Conservation (phyloP, 2,329 filamentous ascomycete species). For the Phyllosticta ampelicida region DNA sequence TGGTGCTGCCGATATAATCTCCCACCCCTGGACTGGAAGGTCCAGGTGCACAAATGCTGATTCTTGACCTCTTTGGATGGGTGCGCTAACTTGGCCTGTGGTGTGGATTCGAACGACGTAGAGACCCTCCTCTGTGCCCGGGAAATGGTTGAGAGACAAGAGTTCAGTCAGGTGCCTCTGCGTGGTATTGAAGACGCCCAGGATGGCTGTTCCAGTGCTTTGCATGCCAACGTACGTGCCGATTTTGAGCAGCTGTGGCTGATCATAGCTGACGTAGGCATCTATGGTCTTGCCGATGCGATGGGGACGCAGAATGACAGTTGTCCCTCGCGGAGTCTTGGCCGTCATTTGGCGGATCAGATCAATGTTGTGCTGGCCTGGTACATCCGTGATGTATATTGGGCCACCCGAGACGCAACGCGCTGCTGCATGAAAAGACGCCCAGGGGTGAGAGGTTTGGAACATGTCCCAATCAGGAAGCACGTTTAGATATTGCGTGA, state of each 20-base stretch:
- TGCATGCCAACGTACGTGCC: slow-evolving; percentile 63
- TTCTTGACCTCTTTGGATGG: slow-evolving; percentile 35
- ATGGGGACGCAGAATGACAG: slow-evolving; percentile 71
- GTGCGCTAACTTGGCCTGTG: slow-evolving; percentile 50
- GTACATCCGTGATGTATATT: slow-evolving; percentile 86
- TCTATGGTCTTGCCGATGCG: slow-evolving; percentile 61
- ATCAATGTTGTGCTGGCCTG: slow-evolving; percentile 65
- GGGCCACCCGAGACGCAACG: slow-evolving; percentile 84
- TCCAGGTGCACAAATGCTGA: slow-evolving; percentile 48
- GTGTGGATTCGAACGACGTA: slow-evolving; percentile 69
- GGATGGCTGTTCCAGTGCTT: slow-evolving; percentile 59
- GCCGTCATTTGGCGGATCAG: slow-evolving; percentile 77
- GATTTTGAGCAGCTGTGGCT: slow-evolving; percentile 63
- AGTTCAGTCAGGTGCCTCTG: slow-evolving; percentile 54
- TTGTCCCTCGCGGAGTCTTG: slow-evolving; percentile 53
- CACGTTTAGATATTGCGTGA: slow-evolving; percentile 76
- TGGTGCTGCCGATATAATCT: slow-evolving; percentile 69
- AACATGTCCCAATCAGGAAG: slow-evolving; percentile 80
- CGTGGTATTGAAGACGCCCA: slow-evolving; percentile 78
- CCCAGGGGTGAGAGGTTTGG: slow-evolving; percentile 57
- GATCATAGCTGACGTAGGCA: slow-evolving; percentile 66
- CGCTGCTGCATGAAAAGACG: slow-evolving; percentile 78
- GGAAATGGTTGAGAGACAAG: slow-evolving; percentile 60
- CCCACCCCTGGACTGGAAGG: slow-evolving; percentile 57
- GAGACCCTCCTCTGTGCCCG: slow-evolving; percentile 49